These are phyloP conservation scores for bread wheat (Triticum aestivum) DNA, from an alignment of 176 grass and related monocot genomes.

Conservation along the genomic window IWGSC_CS_RefSeq_v2.1 NC_057802.1:66848402-66848901, in stretches of 20 bases:
- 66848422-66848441: too few relatives aligned
- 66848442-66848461: too few relatives aligned
- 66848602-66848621: background rate
- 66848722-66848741: background rate
- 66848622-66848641: background rate
- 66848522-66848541: too few relatives aligned
- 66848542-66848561: background rate
- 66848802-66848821: slow-evolving; percentile 16
- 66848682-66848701: background rate
- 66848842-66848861: background rate
- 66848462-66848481: too few relatives aligned
- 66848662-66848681: slow-evolving; percentile 14
- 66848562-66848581: slow-evolving; percentile 14
- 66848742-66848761: background rate
- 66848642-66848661: background rate
- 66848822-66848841: background rate
- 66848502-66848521: too few relatives aligned
- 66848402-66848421: too few relatives aligned
- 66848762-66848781: background rate
- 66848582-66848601: slow-evolving; percentile 26
- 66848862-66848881: background rate
- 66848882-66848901: background rate
- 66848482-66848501: too few relatives aligned
- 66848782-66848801: background rate
- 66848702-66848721: background rate